Evolutionary conservation across 164 flowering plant species (phyloP), one percentile per base, ranked within the genome.

Genomic region (Stephania japonica): DNA sequence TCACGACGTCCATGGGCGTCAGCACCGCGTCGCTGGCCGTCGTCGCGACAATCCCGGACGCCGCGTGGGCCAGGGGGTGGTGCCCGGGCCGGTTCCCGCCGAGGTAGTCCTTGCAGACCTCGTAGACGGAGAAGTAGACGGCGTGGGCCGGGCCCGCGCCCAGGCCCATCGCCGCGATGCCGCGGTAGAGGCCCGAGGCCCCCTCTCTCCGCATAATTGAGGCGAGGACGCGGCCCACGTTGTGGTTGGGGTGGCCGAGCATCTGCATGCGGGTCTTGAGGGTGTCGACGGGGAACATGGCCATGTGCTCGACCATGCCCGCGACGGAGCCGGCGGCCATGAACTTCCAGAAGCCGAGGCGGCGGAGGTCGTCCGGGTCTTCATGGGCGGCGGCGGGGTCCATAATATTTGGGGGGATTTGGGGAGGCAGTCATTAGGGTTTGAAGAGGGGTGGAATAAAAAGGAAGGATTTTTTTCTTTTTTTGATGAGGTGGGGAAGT

Each of bases 111-210:
- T 78, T 78, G 67, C 74, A 73, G 42, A 43, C 56, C 67, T 91
- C 94, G 38, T 90, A 91, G 19, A 86, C 87, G 6, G 94, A 84
- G 75, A 91, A 91, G 65, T 88, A 88, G 19, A 87, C 92, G 21
- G 97, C 97, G 78, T 90, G 94, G 1, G 94, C 93, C 0, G 97
- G 97, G 1, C 94, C 97, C 19, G 97, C 97, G 16, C 94, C 93
- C 14, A 91, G 84, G 0, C 88, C 95, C 90, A 90, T 90, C 13
- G 97, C 93, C 2, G 80, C 90, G 23, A 90, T 90, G 21, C 94
- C 94, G 3, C 92, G 87, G 80, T 92, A 90, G 59, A 92, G 79
- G 5, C 91, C 93, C 6, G 80, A 61, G 3, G 83, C 81, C 0
- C 97, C 97, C 9, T 92, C 93, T 13, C 82, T 56, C 4, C 74